These are phyloP conservation scores for Leishmania braziliensis DNA, from an alignment of 208 protist genomes.

Conservation along the genomic window DNA sequence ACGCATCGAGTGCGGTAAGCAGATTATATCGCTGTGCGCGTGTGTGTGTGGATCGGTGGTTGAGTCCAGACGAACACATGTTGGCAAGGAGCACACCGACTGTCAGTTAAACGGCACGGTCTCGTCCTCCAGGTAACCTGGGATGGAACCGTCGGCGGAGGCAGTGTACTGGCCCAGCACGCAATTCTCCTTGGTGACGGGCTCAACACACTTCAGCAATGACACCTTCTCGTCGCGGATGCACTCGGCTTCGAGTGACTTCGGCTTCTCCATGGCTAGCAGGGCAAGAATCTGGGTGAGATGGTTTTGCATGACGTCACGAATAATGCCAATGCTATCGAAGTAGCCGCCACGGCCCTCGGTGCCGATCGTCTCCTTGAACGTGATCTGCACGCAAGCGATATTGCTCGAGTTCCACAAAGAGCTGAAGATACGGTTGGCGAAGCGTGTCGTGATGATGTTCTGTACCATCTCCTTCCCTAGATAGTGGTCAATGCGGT, in stretches of 20 bases:
- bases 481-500: slow-evolving; percentile 95
- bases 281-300: slow-evolving; percentile 94
- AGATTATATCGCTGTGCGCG: background rate
- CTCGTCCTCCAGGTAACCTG: slow-evolving; percentile 88
- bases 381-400: slow-evolving; percentile 90
- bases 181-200: slow-evolving; percentile 70
- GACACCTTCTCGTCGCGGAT: slow-evolving; percentile 94
- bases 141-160: slow-evolving; percentile 72
- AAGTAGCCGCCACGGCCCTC: slow-evolving; percentile 94
- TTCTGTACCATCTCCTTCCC: slow-evolving; percentile 96
- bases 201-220: slow-evolving; percentile 72
- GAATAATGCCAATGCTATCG: slow-evolving; percentile 93
- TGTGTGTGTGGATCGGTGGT: background rate
- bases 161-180: slow-evolving; percentile 94
- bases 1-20: background rate
- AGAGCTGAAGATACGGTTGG: slow-evolving; percentile 91
- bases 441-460: slow-evolving; percentile 92
- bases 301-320: slow-evolving; percentile 95
- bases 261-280: slow-evolving; percentile 93
- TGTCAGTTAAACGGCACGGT: slow-evolving; percentile 43
- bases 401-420: slow-evolving; percentile 93
- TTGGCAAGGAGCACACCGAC: background rate
- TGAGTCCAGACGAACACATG: background rate
- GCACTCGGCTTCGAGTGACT: slow-evolving; percentile 70
- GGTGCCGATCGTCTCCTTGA: slow-evolving; percentile 94